phyloP scores from a whole-genome alignment of 2,329 filamentous ascomycete genomes.

The Cordyceps fumosorosea region DNA sequence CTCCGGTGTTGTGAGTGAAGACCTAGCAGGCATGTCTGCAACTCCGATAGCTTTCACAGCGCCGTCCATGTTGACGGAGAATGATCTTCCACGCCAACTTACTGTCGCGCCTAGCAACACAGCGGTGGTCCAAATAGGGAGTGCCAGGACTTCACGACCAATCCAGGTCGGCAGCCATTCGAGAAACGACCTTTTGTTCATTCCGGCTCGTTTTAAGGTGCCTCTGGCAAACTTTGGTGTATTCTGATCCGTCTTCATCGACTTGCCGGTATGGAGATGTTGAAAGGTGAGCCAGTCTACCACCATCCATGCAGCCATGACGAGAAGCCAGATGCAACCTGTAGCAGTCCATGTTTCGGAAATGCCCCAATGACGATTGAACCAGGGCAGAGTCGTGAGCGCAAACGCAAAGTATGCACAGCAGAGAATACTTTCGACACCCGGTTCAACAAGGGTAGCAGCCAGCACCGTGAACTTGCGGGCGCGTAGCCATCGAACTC shows the following conservation, averaged over 20 bases:
- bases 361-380: slow-evolving; percentile 45
- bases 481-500: slow-evolving; percentile 85
- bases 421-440: slow-evolving; percentile 82
- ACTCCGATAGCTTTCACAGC: slow-evolving; percentile 51
- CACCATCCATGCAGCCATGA: slow-evolving; percentile 63
- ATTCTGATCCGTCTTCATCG: slow-evolving; percentile 62
- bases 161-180: slow-evolving; percentile 81
- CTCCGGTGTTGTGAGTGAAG: slow-evolving; percentile 16
- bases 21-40: slow-evolving; percentile 10
- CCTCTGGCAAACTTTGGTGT: slow-evolving; percentile 68
- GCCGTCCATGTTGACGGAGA: slow-evolving; percentile 78
- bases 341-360: slow-evolving; percentile 64
- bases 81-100: slow-evolving; percentile 76
- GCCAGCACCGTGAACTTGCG: slow-evolving; percentile 88
- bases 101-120: slow-evolving; percentile 84
- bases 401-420: slow-evolving; percentile 75
- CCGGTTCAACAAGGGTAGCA: slow-evolving; percentile 87
- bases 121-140: slow-evolving; percentile 87
- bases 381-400: slow-evolving; percentile 64
- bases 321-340: slow-evolving; percentile 56
- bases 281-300: slow-evolving; percentile 69
- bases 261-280: slow-evolving; percentile 65
- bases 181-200: slow-evolving; percentile 48
- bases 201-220: slow-evolving; percentile 28
- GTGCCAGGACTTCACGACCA: slow-evolving; percentile 71